Evolutionary conservation across 2,329 filamentous ascomycete genomes (phyloP), one percentile per base, ranked within the genome.

Genomic region (Trichothecium roseum): DNA sequence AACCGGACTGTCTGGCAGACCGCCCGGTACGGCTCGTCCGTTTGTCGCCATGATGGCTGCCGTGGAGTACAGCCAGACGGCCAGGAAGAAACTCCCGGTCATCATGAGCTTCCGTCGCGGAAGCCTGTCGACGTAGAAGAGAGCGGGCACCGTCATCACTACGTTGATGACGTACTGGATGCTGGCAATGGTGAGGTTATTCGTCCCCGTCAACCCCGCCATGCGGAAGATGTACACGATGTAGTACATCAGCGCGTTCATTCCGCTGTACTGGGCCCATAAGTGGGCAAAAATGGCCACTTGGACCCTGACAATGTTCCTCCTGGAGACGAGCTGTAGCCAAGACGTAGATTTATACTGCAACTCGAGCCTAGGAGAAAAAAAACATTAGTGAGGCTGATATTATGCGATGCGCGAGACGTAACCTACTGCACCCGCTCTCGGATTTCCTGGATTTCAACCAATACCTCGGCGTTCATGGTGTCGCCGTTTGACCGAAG

Each of bases 21-120:
- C 53, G 17, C 56, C 52, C 1, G 66, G 64, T 1, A 60, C 56
- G 8, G 47, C 39, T 15, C 48, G 38, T 35, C 64, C 65, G 38
- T 63, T 59, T 5, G 50, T 56, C 6, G 60, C 64, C 49, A 72
- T 63, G 28, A 68, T 52, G 15, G 55, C 67, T 9, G 62, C 68
- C 20, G 68, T 67, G 7, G 66, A 51, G 36, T 66, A 69, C 38
- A 69, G 66, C 33, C 63, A 78, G 7, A 72, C 42, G 8, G 63
- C 72, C 77, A 81, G 81, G 16, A 73, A 72, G 28, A 79, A 57
- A 27, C 63, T 72, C 46, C 77, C 76, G n/a, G 64, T 59, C 39
- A 80, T 72, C 42, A 81, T 68, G 33, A 81, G 60, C 42, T 72
- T 69, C 40, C 76, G 77, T 39, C 77, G 66, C 18, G 76, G 76